These are phyloP conservation scores for Exophiala bonariae DNA, from an alignment of 2,329 filamentous ascomycete species.

Conservation along the genomic window DNA sequence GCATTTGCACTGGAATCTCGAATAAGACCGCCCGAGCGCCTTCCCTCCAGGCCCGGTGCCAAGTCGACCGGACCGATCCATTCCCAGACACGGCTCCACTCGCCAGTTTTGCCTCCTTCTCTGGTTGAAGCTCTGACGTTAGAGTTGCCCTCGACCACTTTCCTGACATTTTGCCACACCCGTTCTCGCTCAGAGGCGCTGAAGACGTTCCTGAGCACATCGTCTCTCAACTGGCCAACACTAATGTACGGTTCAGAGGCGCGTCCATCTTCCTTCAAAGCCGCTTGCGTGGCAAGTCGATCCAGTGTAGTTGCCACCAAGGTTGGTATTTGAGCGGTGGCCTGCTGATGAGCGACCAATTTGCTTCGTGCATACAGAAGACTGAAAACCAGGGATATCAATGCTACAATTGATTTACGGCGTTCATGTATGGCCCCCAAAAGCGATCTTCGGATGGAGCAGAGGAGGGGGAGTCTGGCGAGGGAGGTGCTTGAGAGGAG, in stretches of 20 bases:
- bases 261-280: conserved; percentile 66
- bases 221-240: conserved; percentile 85
- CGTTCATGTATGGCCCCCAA: conserved; percentile 50
- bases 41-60: conserved; percentile 32
- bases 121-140: conserved; percentile 81
- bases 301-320: conserved; percentile 84
- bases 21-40: conserved; percentile 30
- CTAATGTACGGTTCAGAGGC: conserved; percentile 78
- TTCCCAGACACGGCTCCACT: conserved; percentile 66
- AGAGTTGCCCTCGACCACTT: conserved; percentile 87
- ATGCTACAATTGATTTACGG: conserved; percentile 51
- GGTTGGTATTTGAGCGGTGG: conserved; percentile 72
- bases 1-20: conserved; percentile 14
- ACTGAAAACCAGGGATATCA: conserved; percentile 46
- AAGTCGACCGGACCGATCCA: conserved; percentile 62
- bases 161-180: conserved; percentile 80
- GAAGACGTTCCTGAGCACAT: conserved; percentile 82
- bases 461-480: conserved; percentile 85
- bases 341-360: conserved; percentile 63
- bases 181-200: conserved; percentile 72
- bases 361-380: conserved; percentile 64
- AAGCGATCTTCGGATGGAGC: conserved; percentile 47
- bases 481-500: conserved; percentile 82
- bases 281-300: conserved; percentile 78
- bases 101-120: conserved; percentile 53